Evolutionary conservation across 768 basidiomycete species (phyloP).

Genomic region (Ramaria sp.): DNA sequence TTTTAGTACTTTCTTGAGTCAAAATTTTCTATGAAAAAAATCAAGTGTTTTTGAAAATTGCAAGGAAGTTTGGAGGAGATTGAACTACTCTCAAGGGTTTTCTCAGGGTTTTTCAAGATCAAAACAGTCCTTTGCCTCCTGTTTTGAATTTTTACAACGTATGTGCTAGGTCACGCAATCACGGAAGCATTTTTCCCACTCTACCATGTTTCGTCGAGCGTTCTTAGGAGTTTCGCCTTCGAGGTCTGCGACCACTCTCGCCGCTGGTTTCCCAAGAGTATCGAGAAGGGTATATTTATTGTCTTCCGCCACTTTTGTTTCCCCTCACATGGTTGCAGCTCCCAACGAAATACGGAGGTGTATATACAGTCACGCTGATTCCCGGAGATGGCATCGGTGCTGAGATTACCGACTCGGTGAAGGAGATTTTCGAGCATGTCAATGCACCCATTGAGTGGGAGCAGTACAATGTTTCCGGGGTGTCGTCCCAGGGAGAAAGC

Average conservation of each 20-base stretch:
- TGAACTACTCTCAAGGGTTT: too few relatives aligned
- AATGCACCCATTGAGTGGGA: conserved; percentile 99
- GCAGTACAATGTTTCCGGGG: conserved; percentile 94
- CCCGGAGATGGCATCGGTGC: conserved; percentile 96
- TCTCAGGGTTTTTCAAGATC: too few relatives aligned
- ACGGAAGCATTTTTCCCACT: not conserved
- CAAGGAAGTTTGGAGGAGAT: too few relatives aligned
- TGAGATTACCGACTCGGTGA: conserved; percentile 96
- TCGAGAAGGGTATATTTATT: conserved; percentile 44
- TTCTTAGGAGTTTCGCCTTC: not conserved
- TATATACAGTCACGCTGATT: conserved; percentile 92
- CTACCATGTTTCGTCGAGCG: conserved; percentile 4
- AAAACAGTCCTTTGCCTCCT: too few relatives aligned
- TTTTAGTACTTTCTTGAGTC: too few relatives aligned
- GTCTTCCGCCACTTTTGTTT: not conserved
- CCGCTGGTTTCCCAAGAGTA: conserved; percentile 70
- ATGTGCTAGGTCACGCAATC: not conserved
- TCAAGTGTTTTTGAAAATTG: too few relatives aligned
- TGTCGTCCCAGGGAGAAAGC: conserved; percentile 87
- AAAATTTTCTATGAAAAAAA: too few relatives aligned
- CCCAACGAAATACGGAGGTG: conserved; percentile 84
- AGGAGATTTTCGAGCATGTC: conserved; percentile 95
- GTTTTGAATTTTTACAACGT: too few relatives aligned
- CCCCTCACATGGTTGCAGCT: conserved; percentile 33
- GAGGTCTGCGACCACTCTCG: conserved; percentile 66